Evolutionary conservation across 495 filamentous ascomycete genomes (phyloP).

Genomic region (Haplographium delicatum): DNA sequence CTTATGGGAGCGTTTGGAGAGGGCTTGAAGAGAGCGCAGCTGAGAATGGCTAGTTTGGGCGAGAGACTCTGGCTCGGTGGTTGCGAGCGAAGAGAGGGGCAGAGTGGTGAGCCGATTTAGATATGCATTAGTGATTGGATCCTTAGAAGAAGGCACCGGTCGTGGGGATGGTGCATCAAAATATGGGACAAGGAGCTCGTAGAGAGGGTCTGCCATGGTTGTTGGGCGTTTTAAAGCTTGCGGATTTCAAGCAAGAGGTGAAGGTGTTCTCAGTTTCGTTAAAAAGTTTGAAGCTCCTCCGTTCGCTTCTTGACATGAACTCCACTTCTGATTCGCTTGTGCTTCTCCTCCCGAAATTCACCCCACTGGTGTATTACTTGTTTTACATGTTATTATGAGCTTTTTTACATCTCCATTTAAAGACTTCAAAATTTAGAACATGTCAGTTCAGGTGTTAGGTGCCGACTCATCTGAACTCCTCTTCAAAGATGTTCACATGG

Average conservation of each 20-base stretch:
- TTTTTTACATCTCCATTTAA: too few relatives aligned
- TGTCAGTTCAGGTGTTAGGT: background rate
- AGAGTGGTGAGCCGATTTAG: slow-evolving; percentile 76
- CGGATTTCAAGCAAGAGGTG: too few relatives aligned
- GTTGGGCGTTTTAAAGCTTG: background rate
- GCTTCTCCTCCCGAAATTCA: too few relatives aligned
- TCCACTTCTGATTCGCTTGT: too few relatives aligned
- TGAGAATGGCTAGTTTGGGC: slow-evolving; percentile 74
- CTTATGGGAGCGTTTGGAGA: slow-evolving; percentile 90
- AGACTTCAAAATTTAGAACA: too few relatives aligned
- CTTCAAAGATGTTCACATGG: slow-evolving; percentile 15
- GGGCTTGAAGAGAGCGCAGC: slow-evolving; percentile 78
- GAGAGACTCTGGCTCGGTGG: slow-evolving; percentile 74
- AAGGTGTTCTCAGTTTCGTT: too few relatives aligned
- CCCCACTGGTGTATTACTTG: too few relatives aligned
- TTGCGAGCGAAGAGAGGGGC: slow-evolving; percentile 64
- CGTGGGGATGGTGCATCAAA: slow-evolving; percentile 37
- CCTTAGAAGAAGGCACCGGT: slow-evolving; percentile 31
- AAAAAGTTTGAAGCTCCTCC: too few relatives aligned
- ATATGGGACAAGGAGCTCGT: slow-evolving; percentile 66
- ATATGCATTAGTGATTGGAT: slow-evolving; percentile 57
- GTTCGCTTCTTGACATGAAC: too few relatives aligned
- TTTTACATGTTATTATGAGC: too few relatives aligned
- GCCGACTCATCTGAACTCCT: background rate
- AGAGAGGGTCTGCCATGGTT: slow-evolving; percentile 64